Conservation (phyloP, 2,329 filamentous ascomycete species). For the Colletotrichum scovillei region DNA sequence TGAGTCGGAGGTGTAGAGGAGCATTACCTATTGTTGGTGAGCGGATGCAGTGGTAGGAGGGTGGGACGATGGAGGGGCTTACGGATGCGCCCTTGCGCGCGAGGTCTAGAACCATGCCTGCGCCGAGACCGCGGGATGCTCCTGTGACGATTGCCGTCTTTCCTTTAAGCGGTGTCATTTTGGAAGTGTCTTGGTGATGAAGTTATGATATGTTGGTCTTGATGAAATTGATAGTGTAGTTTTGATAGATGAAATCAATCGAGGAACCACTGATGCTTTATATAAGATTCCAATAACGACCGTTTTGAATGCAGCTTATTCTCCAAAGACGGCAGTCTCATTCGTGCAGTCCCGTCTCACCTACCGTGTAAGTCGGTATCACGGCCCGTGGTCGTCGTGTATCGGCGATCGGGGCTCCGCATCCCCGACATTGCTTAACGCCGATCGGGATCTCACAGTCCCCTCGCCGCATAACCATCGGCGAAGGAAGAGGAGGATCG, state of each 20-base stretch:
- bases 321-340: background rate
- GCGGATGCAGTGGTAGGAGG: background rate
- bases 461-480: background rate
- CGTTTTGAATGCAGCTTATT: background rate
- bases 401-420: constrained; percentile 4
- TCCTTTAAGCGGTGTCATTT: constrained; percentile 16
- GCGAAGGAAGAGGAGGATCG: background rate
- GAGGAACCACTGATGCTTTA: no score
- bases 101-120: constrained; percentile 39
- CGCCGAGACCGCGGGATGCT: constrained; percentile 40
- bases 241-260: background rate
- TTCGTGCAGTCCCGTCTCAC: background rate
- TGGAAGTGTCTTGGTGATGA: background rate
- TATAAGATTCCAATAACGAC: background rate
- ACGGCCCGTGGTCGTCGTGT: background rate
- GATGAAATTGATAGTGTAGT: background rate
- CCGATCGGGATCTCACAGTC: background rate
- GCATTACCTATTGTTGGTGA: constrained; percentile 33
- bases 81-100: constrained; percentile 39
- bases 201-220: background rate
- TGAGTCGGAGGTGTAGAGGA: constrained; percentile 37
- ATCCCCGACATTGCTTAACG: background rate
- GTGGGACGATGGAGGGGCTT: background rate
- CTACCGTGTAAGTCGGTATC: background rate
- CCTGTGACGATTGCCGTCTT: constrained; percentile 41